These are phyloP conservation scores for Ehretia macrophylla DNA, from an alignment of 257 asterid genomes.

Conservation along the genomic window DNA sequence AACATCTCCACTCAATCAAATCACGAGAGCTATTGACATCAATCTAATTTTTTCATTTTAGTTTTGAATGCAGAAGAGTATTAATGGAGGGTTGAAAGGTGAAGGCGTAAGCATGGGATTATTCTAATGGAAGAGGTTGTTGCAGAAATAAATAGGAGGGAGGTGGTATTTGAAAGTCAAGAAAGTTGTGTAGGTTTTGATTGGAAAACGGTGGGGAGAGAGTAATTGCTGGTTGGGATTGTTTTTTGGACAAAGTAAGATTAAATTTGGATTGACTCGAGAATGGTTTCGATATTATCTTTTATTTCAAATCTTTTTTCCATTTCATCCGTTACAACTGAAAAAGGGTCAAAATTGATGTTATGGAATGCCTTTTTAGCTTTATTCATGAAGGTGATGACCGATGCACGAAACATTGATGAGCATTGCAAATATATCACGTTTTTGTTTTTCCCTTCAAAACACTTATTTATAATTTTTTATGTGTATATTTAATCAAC, in stretches of 20 bases:
- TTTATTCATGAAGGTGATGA: too few species aligned
- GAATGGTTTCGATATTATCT: slow-evolving; percentile 16
- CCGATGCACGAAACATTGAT: too few species aligned
- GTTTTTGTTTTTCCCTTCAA: too few species aligned
- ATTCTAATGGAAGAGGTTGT: slow-evolving; percentile 43
- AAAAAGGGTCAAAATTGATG: too few species aligned
- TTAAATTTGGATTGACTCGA: slow-evolving; percentile 37
- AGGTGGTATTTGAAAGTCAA: slow-evolving; percentile 45
- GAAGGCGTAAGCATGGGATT: slow-evolving; percentile 27
- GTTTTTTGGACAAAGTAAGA: slow-evolving; percentile 17
- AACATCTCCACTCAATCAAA: too few species aligned
- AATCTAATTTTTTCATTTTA: neutral
- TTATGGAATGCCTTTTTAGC: too few species aligned
- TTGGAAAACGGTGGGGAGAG: slow-evolving; percentile 36
- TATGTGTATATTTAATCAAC: too few species aligned
- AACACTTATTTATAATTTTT: too few species aligned
- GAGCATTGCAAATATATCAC: too few species aligned
- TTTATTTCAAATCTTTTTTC: neutral
- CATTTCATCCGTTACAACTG: too few species aligned
- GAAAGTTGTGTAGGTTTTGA: slow-evolving; percentile 29
- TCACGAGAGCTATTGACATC: too few species aligned
- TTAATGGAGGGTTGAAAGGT: slow-evolving; percentile 35
- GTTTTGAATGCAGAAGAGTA: slow-evolving; percentile 23
- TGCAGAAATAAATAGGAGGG: slow-evolving; percentile 34
- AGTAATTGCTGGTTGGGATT: slow-evolving; percentile 16